These are phyloP conservation scores for Quercus variabilis DNA, from an alignment of 306 rosid species.

Conservation along the genomic window DNA sequence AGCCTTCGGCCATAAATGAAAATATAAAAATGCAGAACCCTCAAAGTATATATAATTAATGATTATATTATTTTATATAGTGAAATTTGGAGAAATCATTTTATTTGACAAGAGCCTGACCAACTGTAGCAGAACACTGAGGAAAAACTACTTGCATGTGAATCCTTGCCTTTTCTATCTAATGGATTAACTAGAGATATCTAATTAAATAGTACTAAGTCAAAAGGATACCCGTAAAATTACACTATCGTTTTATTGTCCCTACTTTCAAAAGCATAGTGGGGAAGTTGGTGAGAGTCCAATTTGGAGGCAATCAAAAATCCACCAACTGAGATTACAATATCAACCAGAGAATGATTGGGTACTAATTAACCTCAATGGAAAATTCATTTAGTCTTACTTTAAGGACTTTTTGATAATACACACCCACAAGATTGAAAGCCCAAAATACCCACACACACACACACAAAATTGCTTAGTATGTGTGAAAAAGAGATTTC, in stretches of 20 bases:
- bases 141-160: neutral
- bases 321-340: neutral
- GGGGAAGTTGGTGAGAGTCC: constrained; percentile 14
- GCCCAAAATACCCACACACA: neutral
- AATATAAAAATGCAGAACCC: neutral
- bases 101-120: neutral
- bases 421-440: neutral
- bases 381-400: neutral
- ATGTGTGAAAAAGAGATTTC: neutral
- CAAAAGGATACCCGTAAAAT: neutral
- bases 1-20: too few species aligned
- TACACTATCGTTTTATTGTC: neutral
- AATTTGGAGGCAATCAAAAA: constrained; percentile 1
- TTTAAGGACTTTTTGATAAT: neutral
- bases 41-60: neutral
- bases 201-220: neutral
- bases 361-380: neutral
- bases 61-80: too few species aligned
- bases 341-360: constrained; percentile 11
- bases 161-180: neutral
- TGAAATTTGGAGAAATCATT: neutral
- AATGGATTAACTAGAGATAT: neutral
- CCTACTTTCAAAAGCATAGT: constrained; percentile 5
- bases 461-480: neutral
- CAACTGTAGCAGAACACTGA: neutral